phyloP scores from a whole-genome alignment of 1,284 basidiomycete genomes.

The Melampsora americana region DNA sequence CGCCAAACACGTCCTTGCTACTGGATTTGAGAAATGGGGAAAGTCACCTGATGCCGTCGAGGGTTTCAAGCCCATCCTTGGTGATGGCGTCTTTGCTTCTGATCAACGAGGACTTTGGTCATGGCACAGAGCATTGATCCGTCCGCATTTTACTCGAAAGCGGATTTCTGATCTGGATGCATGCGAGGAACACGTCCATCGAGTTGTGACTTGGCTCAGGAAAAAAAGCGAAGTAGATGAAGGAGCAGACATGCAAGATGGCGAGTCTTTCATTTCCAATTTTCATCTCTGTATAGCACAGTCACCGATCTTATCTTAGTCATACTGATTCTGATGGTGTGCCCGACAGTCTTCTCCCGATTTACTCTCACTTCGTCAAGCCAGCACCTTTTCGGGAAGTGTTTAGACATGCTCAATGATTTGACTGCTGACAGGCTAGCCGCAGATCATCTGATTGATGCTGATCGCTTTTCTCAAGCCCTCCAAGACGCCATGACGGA shows the following conservation, averaged over 20 bases:
- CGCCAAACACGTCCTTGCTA: slow-evolving; percentile 40
- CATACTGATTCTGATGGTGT: neutral
- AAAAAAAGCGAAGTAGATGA: slow-evolving; percentile 16
- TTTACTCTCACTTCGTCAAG: slow-evolving; percentile 69
- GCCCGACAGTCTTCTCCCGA: slow-evolving; percentile 62
- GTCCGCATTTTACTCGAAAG: slow-evolving; percentile 70
- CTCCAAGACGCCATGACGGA: slow-evolving; percentile 14
- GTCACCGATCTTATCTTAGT: neutral
- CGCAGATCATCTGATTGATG: neutral
- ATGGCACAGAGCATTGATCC: slow-evolving; percentile 65
- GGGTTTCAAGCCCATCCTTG: slow-evolving; percentile 19
- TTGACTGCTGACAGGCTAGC: slow-evolving; percentile 14
- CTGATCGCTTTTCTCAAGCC: slow-evolving; percentile 27
- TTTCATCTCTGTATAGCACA: neutral
- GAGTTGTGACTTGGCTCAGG: slow-evolving; percentile 60
- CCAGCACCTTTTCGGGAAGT: slow-evolving; percentile 58
- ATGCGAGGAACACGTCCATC: slow-evolving; percentile 62
- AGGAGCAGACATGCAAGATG: slow-evolving; percentile 37
- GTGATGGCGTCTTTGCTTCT: slow-evolving; percentile 18
- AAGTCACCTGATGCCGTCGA: slow-evolving; percentile 24
- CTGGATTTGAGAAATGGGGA: slow-evolving; percentile 37
- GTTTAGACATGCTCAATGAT: slow-evolving; percentile 36
- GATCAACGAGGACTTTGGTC: slow-evolving; percentile 24
- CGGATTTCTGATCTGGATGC: slow-evolving; percentile 67
- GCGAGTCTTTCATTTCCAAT: slow-evolving; percentile 2